Evolutionary conservation across 495 filamentous ascomycete genomes (phyloP).

Genomic region (Podospora tetraspora): DNA sequence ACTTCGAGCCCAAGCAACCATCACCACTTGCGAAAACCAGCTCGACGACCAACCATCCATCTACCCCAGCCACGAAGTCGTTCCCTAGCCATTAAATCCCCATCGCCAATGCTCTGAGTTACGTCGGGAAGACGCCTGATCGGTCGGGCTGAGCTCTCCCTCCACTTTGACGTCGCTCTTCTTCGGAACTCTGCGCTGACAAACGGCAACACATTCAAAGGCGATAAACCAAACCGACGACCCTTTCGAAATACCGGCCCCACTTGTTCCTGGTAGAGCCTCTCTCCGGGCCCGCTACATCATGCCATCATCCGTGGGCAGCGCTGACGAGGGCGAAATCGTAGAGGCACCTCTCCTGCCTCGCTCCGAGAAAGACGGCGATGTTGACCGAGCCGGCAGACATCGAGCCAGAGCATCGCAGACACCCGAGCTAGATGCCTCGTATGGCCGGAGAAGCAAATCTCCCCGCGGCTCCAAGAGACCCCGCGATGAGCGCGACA

Average conservation of each 20-base stretch:
- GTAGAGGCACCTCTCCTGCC: constrained; percentile 61
- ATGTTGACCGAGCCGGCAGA: constrained; percentile 64
- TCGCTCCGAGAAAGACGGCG: constrained; percentile 47
- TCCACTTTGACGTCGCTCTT: background rate
- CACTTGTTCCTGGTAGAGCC: background rate
- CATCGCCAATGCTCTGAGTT: background rate
- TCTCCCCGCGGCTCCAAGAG: constrained; percentile 61
- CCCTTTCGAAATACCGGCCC: background rate
- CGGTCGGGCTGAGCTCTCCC: constrained; percentile 26
- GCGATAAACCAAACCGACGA: background rate
- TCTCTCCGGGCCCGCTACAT: constrained; percentile 23
- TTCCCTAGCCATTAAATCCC: background rate
- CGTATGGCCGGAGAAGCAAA: constrained; percentile 44
- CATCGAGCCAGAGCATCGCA: constrained; percentile 67
- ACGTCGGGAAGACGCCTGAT: constrained; percentile 10
- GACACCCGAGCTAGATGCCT: constrained; percentile 66
- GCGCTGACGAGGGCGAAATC: constrained; percentile 83
- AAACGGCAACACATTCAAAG: background rate
- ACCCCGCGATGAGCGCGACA: constrained; percentile 55
- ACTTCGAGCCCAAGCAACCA: background rate
- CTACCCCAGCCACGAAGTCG: too few species aligned
- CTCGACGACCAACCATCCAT: background rate
- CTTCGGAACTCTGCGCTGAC: background rate
- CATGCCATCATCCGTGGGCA: constrained; percentile 46
- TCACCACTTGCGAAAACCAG: background rate